Evolutionary conservation across 2,329 filamentous ascomycete species (phyloP).

Genomic region (Cercospora canescens): DNA sequence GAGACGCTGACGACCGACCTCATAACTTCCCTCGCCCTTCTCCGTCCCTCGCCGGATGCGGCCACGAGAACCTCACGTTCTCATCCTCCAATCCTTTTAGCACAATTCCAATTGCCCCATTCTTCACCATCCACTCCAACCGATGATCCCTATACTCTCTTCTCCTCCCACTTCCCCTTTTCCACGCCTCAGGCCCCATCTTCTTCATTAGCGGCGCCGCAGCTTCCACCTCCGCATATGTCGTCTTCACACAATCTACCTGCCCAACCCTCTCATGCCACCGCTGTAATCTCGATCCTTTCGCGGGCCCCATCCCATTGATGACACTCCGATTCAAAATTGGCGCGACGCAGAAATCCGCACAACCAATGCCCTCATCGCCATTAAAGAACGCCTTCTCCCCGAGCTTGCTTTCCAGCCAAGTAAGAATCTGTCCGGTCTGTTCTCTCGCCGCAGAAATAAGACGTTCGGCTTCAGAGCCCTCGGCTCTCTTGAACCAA

Average conservation of each 20-base stretch:
- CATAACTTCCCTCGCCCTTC: constrained; percentile 7
- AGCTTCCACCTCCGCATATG: constrained; percentile 28
- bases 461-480: constrained; percentile 28
- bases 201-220: constrained; percentile 22
- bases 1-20: too few species aligned
- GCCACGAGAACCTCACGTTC: constrained; percentile 28
- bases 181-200: constrained; percentile 17
- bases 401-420: constrained; percentile 29
- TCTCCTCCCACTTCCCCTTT: constrained; percentile 17
- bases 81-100: constrained; percentile 24
- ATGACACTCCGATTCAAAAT: constrained; percentile 28
- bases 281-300: constrained; percentile 17
- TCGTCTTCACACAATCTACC: constrained; percentile 26
- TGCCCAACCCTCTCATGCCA: constrained; percentile 27
- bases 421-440: constrained; percentile 26
- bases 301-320: constrained; percentile 24
- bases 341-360: constrained; percentile 33
- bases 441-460: constrained; percentile 30
- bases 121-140: constrained; percentile 29
- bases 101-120: constrained; percentile 27
- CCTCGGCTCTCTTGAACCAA: constrained; percentile 28
- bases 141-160: constrained; percentile 33
- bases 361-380: constrained; percentile 28
- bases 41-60: constrained; percentile 8
- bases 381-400: constrained; percentile 32